Percentiles rank a stretch among this genome's conserved stretches.
phyloP scores from a whole-genome alignment of 2,329 filamentous ascomycete genomes.

The Monilinia fructicola region DNA sequence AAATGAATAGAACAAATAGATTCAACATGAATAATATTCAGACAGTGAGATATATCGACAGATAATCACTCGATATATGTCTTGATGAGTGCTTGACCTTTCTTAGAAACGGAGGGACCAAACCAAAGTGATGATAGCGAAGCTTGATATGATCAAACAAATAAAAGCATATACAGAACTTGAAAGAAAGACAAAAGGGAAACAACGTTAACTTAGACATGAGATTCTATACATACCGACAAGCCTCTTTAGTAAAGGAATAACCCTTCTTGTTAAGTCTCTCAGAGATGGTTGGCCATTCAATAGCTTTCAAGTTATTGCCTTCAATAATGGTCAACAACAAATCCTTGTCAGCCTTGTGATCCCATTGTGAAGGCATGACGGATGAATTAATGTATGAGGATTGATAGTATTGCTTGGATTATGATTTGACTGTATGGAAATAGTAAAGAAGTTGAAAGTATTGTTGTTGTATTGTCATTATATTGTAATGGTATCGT shows the following conservation, averaged over 20 bases:
- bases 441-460: background rate
- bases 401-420: background rate
- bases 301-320: slow-evolving; percentile 31
- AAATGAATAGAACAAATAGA: background rate
- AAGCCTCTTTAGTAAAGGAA: slow-evolving; percentile 37
- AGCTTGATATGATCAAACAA: background rate
- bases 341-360: slow-evolving; percentile 36
- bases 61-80: too few relatives aligned
- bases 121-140: too few relatives aligned
- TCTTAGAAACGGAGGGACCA: too few relatives aligned
- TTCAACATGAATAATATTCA: too few relatives aligned
- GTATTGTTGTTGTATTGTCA: too few relatives aligned
- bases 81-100: too few relatives aligned
- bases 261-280: slow-evolving; percentile 33
- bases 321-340: slow-evolving; percentile 38
- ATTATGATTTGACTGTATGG: background rate
- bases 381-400: background rate
- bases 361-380: slow-evolving; percentile 32
- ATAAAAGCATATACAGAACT: background rate
- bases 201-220: background rate
- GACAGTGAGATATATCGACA: too few relatives aligned
- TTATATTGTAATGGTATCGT: too few relatives aligned
- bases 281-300: slow-evolving; percentile 33
- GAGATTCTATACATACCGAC: slow-evolving; percentile 34
- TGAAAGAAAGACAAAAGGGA: background rate